phyloP scores from a whole-genome alignment of 805 yeast genomes.

The Vanderwaltozyma tropicalis region DNA sequence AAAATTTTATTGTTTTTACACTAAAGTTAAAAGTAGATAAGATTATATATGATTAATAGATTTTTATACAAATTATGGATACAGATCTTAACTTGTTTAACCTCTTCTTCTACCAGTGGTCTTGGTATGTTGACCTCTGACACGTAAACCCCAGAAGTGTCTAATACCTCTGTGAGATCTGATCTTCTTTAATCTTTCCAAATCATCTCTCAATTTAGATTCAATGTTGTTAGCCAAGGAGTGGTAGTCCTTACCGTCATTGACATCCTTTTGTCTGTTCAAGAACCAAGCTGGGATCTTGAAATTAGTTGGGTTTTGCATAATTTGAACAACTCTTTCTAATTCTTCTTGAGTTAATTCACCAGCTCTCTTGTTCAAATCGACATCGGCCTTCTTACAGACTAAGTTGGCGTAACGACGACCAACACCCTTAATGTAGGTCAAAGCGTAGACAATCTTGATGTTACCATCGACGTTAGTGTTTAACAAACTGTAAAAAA shows the following conservation, averaged over 20 bases:
- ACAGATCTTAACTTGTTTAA: conserved; percentile 12
- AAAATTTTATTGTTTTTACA: no score
- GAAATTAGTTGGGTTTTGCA: conserved; percentile 99
- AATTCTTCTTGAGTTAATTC: conserved; percentile 99
- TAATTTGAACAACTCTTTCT: conserved; percentile 98
- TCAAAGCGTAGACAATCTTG: conserved; percentile 99
- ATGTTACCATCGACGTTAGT: conserved; percentile 99
- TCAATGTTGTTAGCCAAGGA: conserved; percentile 97
- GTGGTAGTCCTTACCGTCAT: conserved; percentile 99
- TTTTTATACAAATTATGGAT: conserved; percentile 2
- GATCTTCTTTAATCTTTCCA: conserved; percentile 99
- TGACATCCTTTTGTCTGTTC: conserved; percentile 97
- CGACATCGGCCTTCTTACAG: conserved; percentile 99
- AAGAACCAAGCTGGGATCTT: conserved; percentile 99
- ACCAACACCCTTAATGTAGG: conserved; percentile 99
- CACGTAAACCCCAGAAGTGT: conserved; percentile 99
- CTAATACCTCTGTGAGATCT: conserved; percentile 99
- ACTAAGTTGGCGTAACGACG: conserved; percentile 99
- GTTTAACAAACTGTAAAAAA: conserved; percentile 77
- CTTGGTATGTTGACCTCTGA: conserved; percentile 99
- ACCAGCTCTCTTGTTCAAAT: conserved; percentile 98
- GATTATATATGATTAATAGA: background rate
- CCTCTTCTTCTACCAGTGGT: conserved; percentile 92
- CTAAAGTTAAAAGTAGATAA: background rate
- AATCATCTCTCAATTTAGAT: conserved; percentile 98